Evolutionary conservation across 2,329 filamentous ascomycete genomes (phyloP), one percentile per base, ranked within the genome.

Genomic region (Aspergillus pseudoviridinutans): DNA sequence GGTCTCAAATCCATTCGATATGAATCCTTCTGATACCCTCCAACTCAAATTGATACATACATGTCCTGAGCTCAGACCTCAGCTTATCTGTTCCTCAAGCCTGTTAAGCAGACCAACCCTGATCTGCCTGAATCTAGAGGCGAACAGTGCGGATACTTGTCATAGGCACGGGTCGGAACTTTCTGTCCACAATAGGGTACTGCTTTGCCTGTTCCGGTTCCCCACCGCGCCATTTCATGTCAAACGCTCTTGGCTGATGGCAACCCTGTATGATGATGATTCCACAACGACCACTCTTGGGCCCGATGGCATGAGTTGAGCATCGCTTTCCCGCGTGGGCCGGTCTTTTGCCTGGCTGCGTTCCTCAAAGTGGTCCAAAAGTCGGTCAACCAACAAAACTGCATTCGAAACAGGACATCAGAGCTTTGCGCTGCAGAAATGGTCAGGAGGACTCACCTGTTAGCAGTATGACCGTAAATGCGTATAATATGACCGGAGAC

Each of bases 401-500:
- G 29, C 9, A 49, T 41, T 25, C 50, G 50, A 59, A 61, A 71
- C 38, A 68, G 58, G 60, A 58, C 50, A 50, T 3, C 49, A 4
- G 47, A 20, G 10, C 35, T 7, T 25, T 49, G 4, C 32, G 42
- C 22, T 8, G 50, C 4, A 42, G 32, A 47, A 44, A 17, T 27
- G 10, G 41, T 38, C 51, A 29, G 54, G 29, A 24, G 29, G 29
- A 66, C 71, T 59, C 25, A 72, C 73, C 68, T 32, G 64, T 59
- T 27, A 74, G 54, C 42, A 76, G 58, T 3, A 62, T 66, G 28
- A 73, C 57, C 3, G 68, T 71, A 51, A 72, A 71, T 10, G 69
- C 68, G 55, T 73, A 74, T 20, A 76, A 57, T 54, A 75, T 75
- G n/a, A 68, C 64, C 5, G 74, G 72, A 51, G 68, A 75, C 10